A percentile compares a stretch with the other conserved stretches of the same genome.
These are phyloP conservation scores for Allomyces macrogynus DNA, from an alignment of 192 early-diverging fungal species.

Conservation along the genomic window DNA sequence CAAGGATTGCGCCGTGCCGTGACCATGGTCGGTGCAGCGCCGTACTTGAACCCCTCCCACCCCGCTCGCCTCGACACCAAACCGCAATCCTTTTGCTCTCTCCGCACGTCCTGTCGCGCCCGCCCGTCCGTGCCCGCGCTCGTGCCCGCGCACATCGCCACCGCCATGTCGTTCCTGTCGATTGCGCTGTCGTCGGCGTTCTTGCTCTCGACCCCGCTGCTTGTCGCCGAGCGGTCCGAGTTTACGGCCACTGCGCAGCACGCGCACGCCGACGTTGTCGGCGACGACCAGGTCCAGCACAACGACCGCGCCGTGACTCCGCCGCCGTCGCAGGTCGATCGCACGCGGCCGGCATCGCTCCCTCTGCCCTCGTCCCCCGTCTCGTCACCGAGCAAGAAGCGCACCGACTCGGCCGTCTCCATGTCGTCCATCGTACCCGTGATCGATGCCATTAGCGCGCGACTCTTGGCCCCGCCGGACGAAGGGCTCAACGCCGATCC, in stretches of 20 bases:
- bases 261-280: neutral
- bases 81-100: no score
- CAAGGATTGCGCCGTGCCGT: no score
- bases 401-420: neutral
- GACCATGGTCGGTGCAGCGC: no score
- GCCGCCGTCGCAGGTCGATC: neutral
- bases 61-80: no score
- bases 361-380: neutral
- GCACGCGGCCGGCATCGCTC: neutral
- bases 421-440: neutral
- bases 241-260: neutral
- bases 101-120: no score
- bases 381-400: neutral
- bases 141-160: no score
- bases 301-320: neutral
- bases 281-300: neutral
- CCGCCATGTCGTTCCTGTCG: neutral
- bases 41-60: no score
- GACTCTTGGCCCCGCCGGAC: no score
- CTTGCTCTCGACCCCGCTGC: neutral
- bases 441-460: no score
- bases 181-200: neutral
- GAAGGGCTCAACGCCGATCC: no score
- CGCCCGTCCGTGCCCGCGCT: no score
- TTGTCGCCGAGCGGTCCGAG: neutral